Evolutionary conservation across 2,329 filamentous ascomycete species (phyloP), one percentile per base, ranked within the genome.

Genomic region (Calycina marina): DNA sequence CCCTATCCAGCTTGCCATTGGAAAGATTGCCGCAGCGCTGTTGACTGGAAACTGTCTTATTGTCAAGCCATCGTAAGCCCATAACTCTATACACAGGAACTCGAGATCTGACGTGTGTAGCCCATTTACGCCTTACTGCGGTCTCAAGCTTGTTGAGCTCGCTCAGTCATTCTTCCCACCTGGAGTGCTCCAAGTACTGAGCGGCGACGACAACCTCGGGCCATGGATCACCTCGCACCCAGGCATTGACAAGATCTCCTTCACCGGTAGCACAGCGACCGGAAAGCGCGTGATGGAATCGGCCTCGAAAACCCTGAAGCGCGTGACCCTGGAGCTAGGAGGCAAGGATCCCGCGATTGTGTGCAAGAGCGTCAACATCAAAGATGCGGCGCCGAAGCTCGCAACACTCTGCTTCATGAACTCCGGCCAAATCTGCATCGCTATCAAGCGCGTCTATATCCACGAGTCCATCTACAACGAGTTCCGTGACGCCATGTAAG

Each of bases 361-460:
- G n/a, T 67, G 60, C 38, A 56, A 59, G 1, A 62, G 67, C 45
- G 61, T 63, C 3, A 61, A 69, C 32, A 49, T 70, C 5, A 56
- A 51, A 6, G 49, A 50, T 4, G 51, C 60, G 5, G 57, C 63
- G 3, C 56, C 52, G 4, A 48, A 58, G 37, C 52, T 67, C n/a
- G 63, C 61, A 0, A 50, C 49, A 4, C 56, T 60, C 4, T 58
- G 58, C 10, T 66, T 70, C 40, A 56, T 67, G 34, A 64, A 68
- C 45, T 62, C 61, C 0, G 62, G 65, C 11, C 40, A 69, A 47
- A 59, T 70, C 32, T 70, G 66, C 46, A 57, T 70, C 16, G 61
- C 61, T 28, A 60, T 61, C 29, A 75, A 75, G 52, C 57, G 71
- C 0, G 53, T 75, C 25, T 75, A 70, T 45, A 62, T 76, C 2